Evolutionary conservation across 2,329 filamentous ascomycete genomes (phyloP).

Genomic region (Fusarium incarnatum): DNA sequence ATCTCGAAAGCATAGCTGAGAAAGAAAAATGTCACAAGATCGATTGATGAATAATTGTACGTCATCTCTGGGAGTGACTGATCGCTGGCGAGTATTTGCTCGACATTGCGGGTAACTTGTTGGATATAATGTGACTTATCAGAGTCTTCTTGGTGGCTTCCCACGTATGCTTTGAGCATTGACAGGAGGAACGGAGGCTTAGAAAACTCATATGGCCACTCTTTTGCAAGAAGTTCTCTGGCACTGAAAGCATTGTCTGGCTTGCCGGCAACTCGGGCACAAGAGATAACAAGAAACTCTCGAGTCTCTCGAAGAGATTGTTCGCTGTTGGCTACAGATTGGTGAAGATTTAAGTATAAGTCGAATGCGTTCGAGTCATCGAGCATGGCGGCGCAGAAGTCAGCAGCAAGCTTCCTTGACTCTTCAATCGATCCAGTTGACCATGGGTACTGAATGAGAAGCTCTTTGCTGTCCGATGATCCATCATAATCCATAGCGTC

Average conservation of each 20-base stretch:
- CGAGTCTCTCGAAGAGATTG: constrained; percentile 8
- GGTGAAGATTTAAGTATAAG: constrained; percentile 35
- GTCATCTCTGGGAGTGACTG: constrained; percentile 20
- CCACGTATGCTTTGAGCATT: constrained; percentile 35
- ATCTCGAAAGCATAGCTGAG: constrained; percentile 37
- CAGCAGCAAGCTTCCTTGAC: constrained; percentile 42
- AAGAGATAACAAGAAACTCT: constrained; percentile 33
- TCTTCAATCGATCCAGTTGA: constrained; percentile 24
- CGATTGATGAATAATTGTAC: constrained; percentile 32
- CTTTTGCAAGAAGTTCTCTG: constrained; percentile 19
- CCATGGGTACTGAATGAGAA: constrained; percentile 32
- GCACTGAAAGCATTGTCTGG: constrained; percentile 32
- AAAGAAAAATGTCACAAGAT: constrained; percentile 40
- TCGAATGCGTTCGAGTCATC: constrained; percentile 43
- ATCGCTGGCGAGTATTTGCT: constrained; percentile 13
- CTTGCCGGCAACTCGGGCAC: constrained; percentile 37
- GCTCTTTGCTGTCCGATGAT: background rate
- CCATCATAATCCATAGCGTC: constrained; percentile 22
- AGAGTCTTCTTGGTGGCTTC: constrained; percentile 20
- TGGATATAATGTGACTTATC: constrained; percentile 5
- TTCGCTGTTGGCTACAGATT: background rate
- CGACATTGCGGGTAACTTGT: constrained; percentile 21
- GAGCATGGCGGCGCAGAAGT: constrained; percentile 43
- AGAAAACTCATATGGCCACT: constrained; percentile 1
- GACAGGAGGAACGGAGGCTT: constrained; percentile 31